A percentile compares a stretch with the other conserved stretches of the same genome.
These are phyloP conservation scores for Aristolochia californica DNA, from an alignment of 164 flowering plant species.

Conservation along the genomic window DNA sequence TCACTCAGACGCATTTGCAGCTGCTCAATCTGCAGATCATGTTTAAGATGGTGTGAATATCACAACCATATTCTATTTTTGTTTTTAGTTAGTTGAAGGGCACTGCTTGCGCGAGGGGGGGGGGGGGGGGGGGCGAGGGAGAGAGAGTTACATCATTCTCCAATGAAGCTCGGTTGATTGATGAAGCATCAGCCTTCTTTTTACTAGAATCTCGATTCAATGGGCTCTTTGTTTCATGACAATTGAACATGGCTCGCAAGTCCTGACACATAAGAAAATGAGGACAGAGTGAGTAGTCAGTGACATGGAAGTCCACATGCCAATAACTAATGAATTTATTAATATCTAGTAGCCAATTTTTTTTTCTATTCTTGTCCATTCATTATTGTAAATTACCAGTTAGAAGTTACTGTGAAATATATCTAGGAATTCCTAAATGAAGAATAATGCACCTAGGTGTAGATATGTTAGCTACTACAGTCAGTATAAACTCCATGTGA, in stretches of 20 bases:
- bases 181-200: constrained; percentile 18
- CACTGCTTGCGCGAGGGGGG: not conserved
- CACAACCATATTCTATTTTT: too few species aligned
- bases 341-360: not conserved
- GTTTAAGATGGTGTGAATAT: not conserved
- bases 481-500: too few species aligned
- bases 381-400: not conserved
- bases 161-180: constrained; percentile 52
- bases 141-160: constrained; percentile 52
- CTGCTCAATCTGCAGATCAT: constrained; percentile 52
- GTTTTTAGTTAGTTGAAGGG: not conserved
- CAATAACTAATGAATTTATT: not conserved
- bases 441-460: not conserved
- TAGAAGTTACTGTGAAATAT: not conserved
- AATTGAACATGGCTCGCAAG: constrained; percentile 19
- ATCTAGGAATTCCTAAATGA: not conserved
- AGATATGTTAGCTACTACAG: too few species aligned
- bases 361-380: not conserved
- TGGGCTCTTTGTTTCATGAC: constrained; percentile 23
- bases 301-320: not conserved
- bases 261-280: constrained; percentile 22
- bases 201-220: constrained; percentile 19
- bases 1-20: constrained; percentile 62
- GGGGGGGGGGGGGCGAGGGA: not conserved
- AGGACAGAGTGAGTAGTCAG: not conserved